Percentiles rank a stretch among this genome's conserved stretches.
Evolutionary conservation across 2,329 filamentous ascomycete species (phyloP).

Genomic region (Colletotrichum costaricense): DNA sequence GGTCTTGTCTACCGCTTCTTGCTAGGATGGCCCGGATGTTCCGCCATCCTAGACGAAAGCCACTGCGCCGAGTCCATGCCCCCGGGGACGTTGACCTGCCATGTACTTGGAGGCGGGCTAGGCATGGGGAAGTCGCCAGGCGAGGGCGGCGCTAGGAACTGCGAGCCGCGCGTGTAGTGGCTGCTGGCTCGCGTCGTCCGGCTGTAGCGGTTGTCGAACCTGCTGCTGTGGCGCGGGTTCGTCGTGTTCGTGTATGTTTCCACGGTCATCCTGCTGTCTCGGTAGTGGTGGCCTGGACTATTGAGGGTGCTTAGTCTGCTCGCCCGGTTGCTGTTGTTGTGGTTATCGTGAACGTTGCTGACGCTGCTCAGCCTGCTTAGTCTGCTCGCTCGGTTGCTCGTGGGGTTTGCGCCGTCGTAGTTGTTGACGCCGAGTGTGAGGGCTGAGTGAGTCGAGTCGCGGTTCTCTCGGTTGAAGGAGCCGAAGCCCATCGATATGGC

Average conservation of each 20-base stretch:
- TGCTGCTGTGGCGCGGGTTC: not conserved
- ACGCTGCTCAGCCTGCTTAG: not conserved
- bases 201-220: conserved; percentile 9
- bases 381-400: not conserved
- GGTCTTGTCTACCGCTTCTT: not conserved
- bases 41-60: conserved; percentile 23
- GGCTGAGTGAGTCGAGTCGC: conserved; percentile 7
- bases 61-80: conserved; percentile 26
- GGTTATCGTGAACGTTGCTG: not conserved
- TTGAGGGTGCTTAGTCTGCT: not conserved
- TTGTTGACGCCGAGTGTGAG: not conserved
- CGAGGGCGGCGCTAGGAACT: conserved; percentile 24
- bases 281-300: not conserved
- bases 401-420: not conserved
- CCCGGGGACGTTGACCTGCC: conserved; percentile 9
- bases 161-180: conserved; percentile 9
- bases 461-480: not conserved
- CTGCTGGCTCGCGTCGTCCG: conserved; percentile 22
- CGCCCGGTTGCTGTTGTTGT: not conserved
- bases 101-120: conserved; percentile 7
- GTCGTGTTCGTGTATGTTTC: conserved; percentile 4
- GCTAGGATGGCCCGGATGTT: conserved; percentile 17
- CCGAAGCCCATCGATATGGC: conserved; percentile 33
- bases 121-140: not conserved
- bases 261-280: conserved; percentile 7